These are phyloP conservation scores for Leccinellum albellum DNA, from an alignment of 768 basidiomycete genomes.

Conservation along the genomic window DNA sequence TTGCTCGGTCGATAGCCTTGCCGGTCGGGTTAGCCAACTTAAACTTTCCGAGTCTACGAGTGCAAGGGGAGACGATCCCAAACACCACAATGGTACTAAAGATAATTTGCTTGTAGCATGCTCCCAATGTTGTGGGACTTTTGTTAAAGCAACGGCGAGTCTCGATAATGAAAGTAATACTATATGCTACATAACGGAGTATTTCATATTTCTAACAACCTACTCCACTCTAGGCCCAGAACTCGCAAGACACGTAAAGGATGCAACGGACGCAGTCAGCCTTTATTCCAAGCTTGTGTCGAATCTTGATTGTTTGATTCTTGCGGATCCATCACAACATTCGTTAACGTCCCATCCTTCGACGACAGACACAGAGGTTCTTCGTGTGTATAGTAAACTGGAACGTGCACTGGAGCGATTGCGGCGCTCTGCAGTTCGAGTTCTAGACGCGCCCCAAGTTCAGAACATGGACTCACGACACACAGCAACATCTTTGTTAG, in stretches of 20 bases:
- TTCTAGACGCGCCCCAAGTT: slow-evolving; percentile 37
- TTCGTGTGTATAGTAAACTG: slow-evolving; percentile 47
- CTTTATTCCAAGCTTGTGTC: slow-evolving; percentile 17
- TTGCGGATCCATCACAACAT: not conserved
- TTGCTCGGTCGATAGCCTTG: slow-evolving; percentile 17
- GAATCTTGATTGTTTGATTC: slow-evolving; percentile 8
- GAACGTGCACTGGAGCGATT: slow-evolving; percentile 59
- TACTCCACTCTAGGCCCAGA: slow-evolving; percentile 10
- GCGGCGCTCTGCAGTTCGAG: slow-evolving; percentile 46
- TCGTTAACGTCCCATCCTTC: not conserved
- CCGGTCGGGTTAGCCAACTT: slow-evolving; percentile 15
- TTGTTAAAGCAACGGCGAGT: slow-evolving; percentile 44
- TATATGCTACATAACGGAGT: no score
- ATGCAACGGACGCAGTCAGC: slow-evolving; percentile 15
- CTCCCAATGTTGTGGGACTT: slow-evolving; percentile 38
- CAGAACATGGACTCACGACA: slow-evolving; percentile 5
- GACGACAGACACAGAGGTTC: slow-evolving; percentile 10
- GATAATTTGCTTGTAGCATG: slow-evolving; percentile 32
- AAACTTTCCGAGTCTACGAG: slow-evolving; percentile 13
- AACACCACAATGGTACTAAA: not conserved
- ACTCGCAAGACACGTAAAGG: slow-evolving; percentile 17
- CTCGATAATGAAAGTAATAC: slow-evolving; percentile 21
- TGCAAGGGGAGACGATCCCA: not conserved
- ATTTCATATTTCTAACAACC: not conserved
- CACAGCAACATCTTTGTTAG: slow-evolving; percentile 32